Evolutionary conservation across 768 basidiomycete genomes (phyloP), one percentile per base, ranked within the genome.

Genomic region (Boletus subparvulus): DNA sequence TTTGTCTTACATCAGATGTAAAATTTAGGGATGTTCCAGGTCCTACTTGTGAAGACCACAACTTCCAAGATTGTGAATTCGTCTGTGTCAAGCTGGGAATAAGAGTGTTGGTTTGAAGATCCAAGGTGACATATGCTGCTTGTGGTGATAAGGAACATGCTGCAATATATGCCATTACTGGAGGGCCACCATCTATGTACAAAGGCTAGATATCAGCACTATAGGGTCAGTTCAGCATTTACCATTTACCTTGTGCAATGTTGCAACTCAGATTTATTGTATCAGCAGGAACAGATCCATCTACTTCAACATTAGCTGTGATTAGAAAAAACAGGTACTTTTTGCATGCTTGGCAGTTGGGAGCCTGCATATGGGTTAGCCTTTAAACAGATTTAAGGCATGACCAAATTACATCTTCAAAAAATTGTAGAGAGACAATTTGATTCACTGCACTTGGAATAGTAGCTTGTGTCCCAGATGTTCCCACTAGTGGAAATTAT

Each of bases 321-420:
- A 56, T 44, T 2, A 61, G 32, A 28, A 65, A 64, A 3, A 54
- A 58, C 0, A 63, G 26, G 10, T 51, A 54, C 19, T 50, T 4
- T 16, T 3, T 3, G 32, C 28, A 50, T 28, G 11, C 11, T 50
- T 26, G 6, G 6, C 41, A 58, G 6, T 44, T 2, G 8, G 0
- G 11, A 28, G 3, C 8, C 43, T 44, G 14, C 14, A 28, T 11
- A 13, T 11, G 3, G 8, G 28, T 28, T n/a, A 28, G 16, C 16
- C 14, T 17, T 44, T 30, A 11, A 10, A 12, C 3, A 30, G 12
- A 19, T 32, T 44, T 7, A 17, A 7, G 6, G 26, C 6, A 28
- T 36, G 28, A 17, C 13, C 10, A 3, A 30, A 30, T 11, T 14
- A 28, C 26, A 44, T 5, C 14, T 2, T 16, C 3, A 26, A 4